Conservation (phyloP, 176 grass and related monocot genomes). For the Ensete ventricosum region DNA sequence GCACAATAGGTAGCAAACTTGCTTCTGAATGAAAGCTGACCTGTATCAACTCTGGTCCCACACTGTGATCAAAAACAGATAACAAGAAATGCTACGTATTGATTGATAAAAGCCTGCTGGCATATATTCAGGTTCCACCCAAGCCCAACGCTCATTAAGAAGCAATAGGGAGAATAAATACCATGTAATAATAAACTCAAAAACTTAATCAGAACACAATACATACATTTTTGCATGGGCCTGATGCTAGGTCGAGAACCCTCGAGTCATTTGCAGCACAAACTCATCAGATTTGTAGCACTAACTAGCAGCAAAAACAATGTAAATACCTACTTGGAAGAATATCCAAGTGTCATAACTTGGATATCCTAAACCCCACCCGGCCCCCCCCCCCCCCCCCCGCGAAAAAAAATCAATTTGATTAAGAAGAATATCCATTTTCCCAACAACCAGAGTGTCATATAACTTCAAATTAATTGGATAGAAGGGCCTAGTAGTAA, state of each 20-base stretch:
- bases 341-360: conserved; percentile 4
- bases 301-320: conserved; percentile 56
- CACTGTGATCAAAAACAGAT: conserved; percentile 72
- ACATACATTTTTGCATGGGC: conserved; percentile 81
- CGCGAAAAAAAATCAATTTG: background rate
- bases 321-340: conserved; percentile 67
- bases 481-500: background rate
- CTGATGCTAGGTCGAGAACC: conserved; percentile 57
- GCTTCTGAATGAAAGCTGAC: conserved; percentile 80
- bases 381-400: no score
- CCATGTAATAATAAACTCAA: conserved; percentile 22
- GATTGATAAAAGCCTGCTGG: conserved; percentile 56
- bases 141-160: conserved; percentile 47
- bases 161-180: conserved; percentile 38
- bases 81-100: conserved; percentile 54
- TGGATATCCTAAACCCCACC: no score
- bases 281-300: conserved; percentile 73
- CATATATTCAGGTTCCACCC: conserved; percentile 50
- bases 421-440: conserved; percentile 23
- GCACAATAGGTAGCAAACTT: conserved; percentile 44
- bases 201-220: conserved; percentile 53
- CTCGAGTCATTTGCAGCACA: conserved; percentile 74
- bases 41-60: conserved; percentile 65
- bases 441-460: background rate
- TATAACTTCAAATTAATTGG: background rate